Base-by-base conservation (phyloP, 805 yeast genomes). In the Kluyveromyces siamensis region DNA sequence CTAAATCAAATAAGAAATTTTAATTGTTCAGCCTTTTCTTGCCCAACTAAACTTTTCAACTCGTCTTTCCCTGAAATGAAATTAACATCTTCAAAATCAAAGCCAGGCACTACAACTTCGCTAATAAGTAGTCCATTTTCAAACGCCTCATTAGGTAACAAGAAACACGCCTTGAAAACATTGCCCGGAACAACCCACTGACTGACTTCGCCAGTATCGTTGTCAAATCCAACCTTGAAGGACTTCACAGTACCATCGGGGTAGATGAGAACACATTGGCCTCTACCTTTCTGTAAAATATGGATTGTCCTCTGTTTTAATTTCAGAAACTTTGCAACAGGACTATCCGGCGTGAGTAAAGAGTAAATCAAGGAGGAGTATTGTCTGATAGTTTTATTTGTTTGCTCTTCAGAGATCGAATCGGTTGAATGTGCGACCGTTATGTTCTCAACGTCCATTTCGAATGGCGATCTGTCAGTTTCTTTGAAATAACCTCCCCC, bases 161-260 rank as follows among this genome's bases (percentile, higher is more conserved):
- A 48, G 55, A 75, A 79, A 44, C 80, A 74, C 5, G 82, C 81
- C 57, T 79, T 79, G 65, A 74, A 79, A 17, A 73, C 76, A 11
- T 75, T 81, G 1, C 81, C 80, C 10, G 80, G 81, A n/a, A 79
- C 83, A 6, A 79, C 81, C 83, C 83, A 79, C 58, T 79, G 84
- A 40, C 75, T 66, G 5, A 73, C 66, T 57, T 77, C 81, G 7
- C 80, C 80, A 11, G 62, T 62, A 0, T 61, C 59, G 36, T 68
- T 62, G 52, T 76, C 70, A 52, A 76, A 76, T 0, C 83, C 84
- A 27, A 77, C 83, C 19, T 67, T 68, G 56, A 78, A 79, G 1
- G 76, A 65, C 49, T 75, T 73, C 17, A 79, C 60, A 2, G 50
- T 50, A 1, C 82, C 81, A 52, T 75, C 68, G 4, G 81, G 81